A percentile compares a stretch with the other conserved stretches of the same genome.
Conservation (phyloP, 176 grass and related monocot genomes). For the Miscanthus lutarioriparius region DNA sequence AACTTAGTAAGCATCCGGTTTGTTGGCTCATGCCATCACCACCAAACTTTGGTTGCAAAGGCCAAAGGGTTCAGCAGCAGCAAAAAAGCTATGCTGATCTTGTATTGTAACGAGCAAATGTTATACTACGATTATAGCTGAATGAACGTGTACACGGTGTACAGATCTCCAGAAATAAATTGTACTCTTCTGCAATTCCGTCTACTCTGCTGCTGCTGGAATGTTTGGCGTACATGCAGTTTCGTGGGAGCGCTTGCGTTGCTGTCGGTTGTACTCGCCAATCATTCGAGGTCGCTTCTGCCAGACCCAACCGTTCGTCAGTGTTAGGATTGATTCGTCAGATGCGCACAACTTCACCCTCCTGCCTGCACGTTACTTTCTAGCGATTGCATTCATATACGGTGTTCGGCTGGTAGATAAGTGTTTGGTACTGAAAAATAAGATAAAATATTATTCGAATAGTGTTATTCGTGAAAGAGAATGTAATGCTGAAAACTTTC, state of each 20-base stretch:
- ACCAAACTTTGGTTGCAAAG: neutral
- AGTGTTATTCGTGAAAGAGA: too few relatives aligned
- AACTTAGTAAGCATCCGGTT: conserved; percentile 2
- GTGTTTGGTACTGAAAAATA: too few relatives aligned
- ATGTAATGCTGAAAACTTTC: too few relatives aligned
- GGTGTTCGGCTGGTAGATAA: too few relatives aligned
- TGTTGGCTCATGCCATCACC: neutral
- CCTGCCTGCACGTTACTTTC: conserved; percentile 26
- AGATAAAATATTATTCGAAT: too few relatives aligned
- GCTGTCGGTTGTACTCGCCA: neutral
- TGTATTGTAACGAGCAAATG: conserved; percentile 3
- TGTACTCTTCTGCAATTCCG: neutral
- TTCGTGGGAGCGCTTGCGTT: neutral
- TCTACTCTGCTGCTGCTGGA: neutral
- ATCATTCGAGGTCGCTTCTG: neutral
- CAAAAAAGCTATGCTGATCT: neutral
- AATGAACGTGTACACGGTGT: conserved; percentile 22
- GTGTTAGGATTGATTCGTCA: too few relatives aligned
- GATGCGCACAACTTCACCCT: conserved; percentile 2
- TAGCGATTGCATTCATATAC: neutral
- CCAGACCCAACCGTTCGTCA: neutral
- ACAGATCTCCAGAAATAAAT: neutral
- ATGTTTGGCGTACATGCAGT: neutral
- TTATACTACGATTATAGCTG: neutral
- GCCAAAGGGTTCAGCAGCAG: neutral